phyloP scores from a whole-genome alignment of 2,329 filamentous ascomycete genomes.

The Pseudogymnoascus sp. region DNA sequence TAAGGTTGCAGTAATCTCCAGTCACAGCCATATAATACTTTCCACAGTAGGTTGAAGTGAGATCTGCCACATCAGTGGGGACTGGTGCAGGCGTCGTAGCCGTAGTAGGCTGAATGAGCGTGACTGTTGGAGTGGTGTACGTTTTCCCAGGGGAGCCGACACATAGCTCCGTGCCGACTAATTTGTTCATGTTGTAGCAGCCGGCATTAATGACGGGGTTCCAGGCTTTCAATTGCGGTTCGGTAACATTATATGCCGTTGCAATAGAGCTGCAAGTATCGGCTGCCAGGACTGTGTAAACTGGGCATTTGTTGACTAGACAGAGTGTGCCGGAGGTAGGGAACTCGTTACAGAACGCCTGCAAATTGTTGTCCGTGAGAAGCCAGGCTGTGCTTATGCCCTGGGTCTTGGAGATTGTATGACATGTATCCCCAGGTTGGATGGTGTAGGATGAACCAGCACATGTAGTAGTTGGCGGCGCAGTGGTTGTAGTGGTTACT shows the following conservation, averaged over 20 bases:
- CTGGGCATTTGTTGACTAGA: not conserved
- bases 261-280: slow-evolving; percentile 6
- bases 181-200: slow-evolving; percentile 3
- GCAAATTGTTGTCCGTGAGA: not conserved
- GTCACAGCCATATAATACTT: slow-evolving; percentile 26
- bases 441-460: not conserved
- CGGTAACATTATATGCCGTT: not conserved
- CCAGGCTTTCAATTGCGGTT: not conserved
- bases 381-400: not conserved
- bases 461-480: not conserved
- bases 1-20: slow-evolving; percentile 31
- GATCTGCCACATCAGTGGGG: slow-evolving; percentile 15
- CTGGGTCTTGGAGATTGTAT: not conserved
- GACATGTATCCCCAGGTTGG: not conserved
- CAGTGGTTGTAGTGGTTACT: not conserved
- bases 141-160: slow-evolving; percentile 14
- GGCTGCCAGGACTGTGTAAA: not conserved
- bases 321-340: not conserved
- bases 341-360: not conserved
- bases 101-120: slow-evolving; percentile 13
- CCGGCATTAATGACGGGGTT: slow-evolving; percentile 8
- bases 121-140: slow-evolving; percentile 12
- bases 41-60: slow-evolving; percentile 24
- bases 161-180: not conserved
- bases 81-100: not conserved